Conservation (phyloP, 2,329 filamentous ascomycete species). For the Cladosporium sp. region DNA sequence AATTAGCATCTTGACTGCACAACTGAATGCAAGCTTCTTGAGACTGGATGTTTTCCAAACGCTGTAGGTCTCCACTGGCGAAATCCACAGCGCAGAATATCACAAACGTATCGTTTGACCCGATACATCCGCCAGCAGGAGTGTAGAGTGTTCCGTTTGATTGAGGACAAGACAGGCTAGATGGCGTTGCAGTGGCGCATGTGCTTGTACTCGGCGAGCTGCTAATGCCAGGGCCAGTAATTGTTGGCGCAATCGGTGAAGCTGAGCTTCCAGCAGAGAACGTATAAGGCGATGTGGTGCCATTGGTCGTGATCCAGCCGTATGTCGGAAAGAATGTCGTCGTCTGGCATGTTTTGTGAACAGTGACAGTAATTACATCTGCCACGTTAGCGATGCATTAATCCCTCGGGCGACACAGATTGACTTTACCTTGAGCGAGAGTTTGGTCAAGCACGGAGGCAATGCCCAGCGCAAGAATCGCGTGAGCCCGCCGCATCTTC, state of each 20-base stretch:
- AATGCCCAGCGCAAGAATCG: not conserved
- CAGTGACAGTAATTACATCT: constrained; percentile 8
- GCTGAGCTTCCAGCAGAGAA: not conserved
- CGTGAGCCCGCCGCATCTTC: not conserved
- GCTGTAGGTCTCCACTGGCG: not conserved
- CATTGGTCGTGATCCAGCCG: constrained; percentile 11
- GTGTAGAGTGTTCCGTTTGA: constrained; percentile 13
- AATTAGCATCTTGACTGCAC: not conserved
- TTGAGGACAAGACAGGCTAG: constrained; percentile 1
- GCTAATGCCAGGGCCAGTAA: too few species aligned
- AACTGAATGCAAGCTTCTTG: not conserved
- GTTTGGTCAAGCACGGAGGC: not conserved
- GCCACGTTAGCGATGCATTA: not conserved
- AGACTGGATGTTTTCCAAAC: not conserved
- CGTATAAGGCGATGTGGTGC: constrained; percentile 3
- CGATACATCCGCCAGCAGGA: constrained; percentile 11
- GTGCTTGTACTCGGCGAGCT: not conserved
- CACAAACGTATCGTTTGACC: not conserved
- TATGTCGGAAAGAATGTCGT: constrained; percentile 8
- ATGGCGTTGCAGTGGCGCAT: constrained; percentile 6
- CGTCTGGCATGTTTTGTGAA: constrained; percentile 5
- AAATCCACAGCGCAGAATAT: constrained; percentile 4
- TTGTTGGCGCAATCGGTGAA: not conserved
- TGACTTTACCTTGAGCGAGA: not conserved
- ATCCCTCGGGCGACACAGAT: not conserved